These are phyloP conservation scores for Clathrus columnatus DNA, from an alignment of 768 basidiomycete genomes.

Conservation along the genomic window DNA sequence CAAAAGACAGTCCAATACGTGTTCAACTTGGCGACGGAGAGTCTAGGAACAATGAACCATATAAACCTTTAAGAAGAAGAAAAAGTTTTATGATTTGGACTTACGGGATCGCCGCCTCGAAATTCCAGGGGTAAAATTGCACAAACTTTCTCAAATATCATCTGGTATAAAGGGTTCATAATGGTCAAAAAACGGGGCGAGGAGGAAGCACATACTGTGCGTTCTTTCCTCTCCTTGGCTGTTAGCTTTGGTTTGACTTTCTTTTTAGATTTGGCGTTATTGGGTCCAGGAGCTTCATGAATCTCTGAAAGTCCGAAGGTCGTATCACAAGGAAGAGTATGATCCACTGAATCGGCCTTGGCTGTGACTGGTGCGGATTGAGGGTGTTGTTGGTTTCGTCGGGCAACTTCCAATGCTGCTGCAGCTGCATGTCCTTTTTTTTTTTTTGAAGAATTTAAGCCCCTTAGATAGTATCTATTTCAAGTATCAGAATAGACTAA, in stretches of 20 bases:
- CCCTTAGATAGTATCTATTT: not conserved
- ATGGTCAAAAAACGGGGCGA: not conserved
- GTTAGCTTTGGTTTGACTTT: constrained; percentile 56
- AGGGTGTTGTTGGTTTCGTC: constrained; percentile 24
- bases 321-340: constrained; percentile 6
- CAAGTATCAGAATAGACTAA: constrained; percentile 1
- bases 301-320: constrained; percentile 28
- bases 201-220: constrained; percentile 39
- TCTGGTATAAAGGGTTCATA: constrained; percentile 38
- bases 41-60: constrained; percentile 31
- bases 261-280: constrained; percentile 40
- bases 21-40: constrained; percentile 71
- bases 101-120: constrained; percentile 76
- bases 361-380: constrained; percentile 17
- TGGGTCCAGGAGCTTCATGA: constrained; percentile 20
- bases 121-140: constrained; percentile 81
- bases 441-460: not conserved
- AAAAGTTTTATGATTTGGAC: constrained; percentile 20
- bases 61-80: not conserved
- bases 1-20: constrained; percentile 68
- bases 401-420: constrained; percentile 40
- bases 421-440: constrained; percentile 50
- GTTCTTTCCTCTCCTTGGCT: constrained; percentile 78
- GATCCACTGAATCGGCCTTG: constrained; percentile 5
- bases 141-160: constrained; percentile 54